These are phyloP conservation scores for Pseudovirgaria hyperparasitica DNA, from an alignment of 2,329 filamentous ascomycete genomes.

Conservation along the genomic window DNA sequence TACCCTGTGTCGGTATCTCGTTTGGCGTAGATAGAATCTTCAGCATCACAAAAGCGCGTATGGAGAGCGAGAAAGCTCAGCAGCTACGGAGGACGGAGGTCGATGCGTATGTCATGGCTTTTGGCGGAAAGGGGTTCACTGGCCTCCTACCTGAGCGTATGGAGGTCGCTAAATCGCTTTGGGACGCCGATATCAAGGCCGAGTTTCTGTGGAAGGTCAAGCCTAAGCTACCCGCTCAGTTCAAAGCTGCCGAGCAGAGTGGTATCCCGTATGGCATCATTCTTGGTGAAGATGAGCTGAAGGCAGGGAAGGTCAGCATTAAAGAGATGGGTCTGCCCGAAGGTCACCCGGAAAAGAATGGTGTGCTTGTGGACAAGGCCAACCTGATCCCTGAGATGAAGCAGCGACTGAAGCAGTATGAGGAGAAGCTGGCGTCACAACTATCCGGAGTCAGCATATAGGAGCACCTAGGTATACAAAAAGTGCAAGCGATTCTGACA, in stretches of 20 bases:
- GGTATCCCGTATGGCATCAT: constrained; percentile 80
- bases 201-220: constrained; percentile 86
- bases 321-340: constrained; percentile 74
- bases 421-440: constrained; percentile 3
- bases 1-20: constrained; percentile 84
- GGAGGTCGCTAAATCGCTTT: constrained; percentile 61
- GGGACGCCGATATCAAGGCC: constrained; percentile 83
- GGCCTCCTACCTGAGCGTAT: constrained; percentile 76
- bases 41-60: constrained; percentile 71
- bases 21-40: constrained; percentile 96
- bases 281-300: constrained; percentile 80
- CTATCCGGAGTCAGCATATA: no score
- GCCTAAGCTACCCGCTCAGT: constrained; percentile 77
- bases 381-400: constrained; percentile 53
- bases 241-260: constrained; percentile 73
- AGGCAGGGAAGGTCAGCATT: constrained; percentile 70
- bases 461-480: no score
- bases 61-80: constrained; percentile 48
- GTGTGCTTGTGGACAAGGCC: constrained; percentile 55
- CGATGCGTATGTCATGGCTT: constrained; percentile 91
- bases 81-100: constrained; percentile 57
- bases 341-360: constrained; percentile 83
- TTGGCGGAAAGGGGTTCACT: constrained; percentile 74
- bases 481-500: neutral
- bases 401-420: constrained; percentile 28